Evolutionary conservation across 78 protist genomes (phyloP).

Genomic region (Protostelium mycophagum): DNA sequence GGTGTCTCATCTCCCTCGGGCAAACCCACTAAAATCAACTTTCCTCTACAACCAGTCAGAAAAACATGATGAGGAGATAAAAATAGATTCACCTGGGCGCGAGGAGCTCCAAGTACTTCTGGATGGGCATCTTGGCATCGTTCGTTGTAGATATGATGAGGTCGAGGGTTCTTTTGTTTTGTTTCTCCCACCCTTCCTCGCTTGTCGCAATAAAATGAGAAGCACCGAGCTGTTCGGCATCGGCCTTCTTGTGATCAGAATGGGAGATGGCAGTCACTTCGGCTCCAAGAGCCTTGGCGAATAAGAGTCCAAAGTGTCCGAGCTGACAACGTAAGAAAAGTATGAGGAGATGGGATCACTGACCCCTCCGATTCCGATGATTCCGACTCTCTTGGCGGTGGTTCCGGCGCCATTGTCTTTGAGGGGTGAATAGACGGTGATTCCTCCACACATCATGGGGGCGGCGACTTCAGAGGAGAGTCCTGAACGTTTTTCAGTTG

Average conservation of each 20-base stretch:
- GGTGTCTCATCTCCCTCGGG: neutral
- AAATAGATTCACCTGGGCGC: too few species aligned
- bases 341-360: neutral
- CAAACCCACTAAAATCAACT: neutral
- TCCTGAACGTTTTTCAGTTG: too few species aligned
- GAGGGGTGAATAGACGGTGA: neutral
- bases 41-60: too few species aligned
- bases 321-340: neutral
- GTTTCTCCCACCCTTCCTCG: neutral
- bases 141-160: neutral
- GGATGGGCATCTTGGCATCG: neutral
- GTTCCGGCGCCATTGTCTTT: neutral
- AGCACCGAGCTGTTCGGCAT: neutral
- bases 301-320: neutral
- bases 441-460: neutral
- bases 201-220: neutral
- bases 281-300: neutral
- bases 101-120: neutral
- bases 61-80: too few species aligned
- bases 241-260: neutral
- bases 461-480: neutral
- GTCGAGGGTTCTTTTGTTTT: neutral
- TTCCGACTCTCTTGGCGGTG: neutral
- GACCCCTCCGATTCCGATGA: neutral
- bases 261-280: neutral